Percentiles rank a stretch among this genome's conserved stretches.
phyloP scores from a whole-genome alignment of 257 asterid species.

The Jacaranda copaia region DNA sequence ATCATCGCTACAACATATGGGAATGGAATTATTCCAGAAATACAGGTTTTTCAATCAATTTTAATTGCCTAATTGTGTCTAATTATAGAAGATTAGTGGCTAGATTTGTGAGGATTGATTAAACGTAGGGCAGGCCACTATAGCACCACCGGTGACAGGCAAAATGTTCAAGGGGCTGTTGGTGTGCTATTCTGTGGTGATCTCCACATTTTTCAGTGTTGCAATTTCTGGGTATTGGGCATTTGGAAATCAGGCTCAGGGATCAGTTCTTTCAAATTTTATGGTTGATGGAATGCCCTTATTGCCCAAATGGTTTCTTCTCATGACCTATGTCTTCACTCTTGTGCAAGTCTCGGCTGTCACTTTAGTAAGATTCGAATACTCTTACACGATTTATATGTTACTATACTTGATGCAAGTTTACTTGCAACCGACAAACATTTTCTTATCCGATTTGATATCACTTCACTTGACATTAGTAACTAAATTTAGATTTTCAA shows the following conservation, averaged over 20 bases:
- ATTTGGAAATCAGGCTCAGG: constrained; percentile 65
- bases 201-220: constrained; percentile 68
- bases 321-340: constrained; percentile 57
- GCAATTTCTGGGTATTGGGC: constrained; percentile 85
- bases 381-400: background rate
- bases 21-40: constrained; percentile 78
- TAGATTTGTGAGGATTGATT: background rate
- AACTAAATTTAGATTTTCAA: no score
- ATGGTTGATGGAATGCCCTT: constrained; percentile 52
- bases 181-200: constrained; percentile 64
- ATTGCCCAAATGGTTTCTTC: constrained; percentile 65
- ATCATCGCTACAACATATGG: constrained; percentile 73
- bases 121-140: constrained; percentile 59
- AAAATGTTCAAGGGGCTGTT: constrained; percentile 79
- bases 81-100: background rate
- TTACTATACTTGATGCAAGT: no score
- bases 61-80: background rate
- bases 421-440: no score
- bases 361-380: constrained; percentile 45
- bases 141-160: constrained; percentile 75
- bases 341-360: constrained; percentile 63
- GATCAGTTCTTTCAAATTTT: constrained; percentile 64
- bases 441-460: no score
- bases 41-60: constrained; percentile 48
- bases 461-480: no score